These are phyloP conservation scores for Claviceps capensis DNA, from an alignment of 2,329 filamentous ascomycete species.

Conservation along the genomic window DNA sequence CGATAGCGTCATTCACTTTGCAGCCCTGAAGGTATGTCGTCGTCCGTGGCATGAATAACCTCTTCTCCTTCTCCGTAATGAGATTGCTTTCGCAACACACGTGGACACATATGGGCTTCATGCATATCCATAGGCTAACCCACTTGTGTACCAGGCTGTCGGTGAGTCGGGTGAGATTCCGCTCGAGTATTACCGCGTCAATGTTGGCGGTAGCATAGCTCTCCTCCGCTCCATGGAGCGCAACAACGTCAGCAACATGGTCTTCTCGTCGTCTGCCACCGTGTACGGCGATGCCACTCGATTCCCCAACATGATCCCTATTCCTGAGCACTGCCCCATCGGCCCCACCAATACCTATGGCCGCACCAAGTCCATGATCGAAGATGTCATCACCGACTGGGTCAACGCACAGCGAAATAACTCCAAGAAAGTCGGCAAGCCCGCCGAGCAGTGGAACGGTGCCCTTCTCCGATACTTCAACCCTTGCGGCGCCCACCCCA, in stretches of 20 bases:
- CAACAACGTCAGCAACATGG: slow-evolving; percentile 89
- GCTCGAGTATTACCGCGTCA: slow-evolving; percentile 95
- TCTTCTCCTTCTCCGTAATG: neutral
- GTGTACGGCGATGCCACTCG: slow-evolving; percentile 97
- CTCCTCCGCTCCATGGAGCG: slow-evolving; percentile 78
- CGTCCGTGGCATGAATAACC: neutral
- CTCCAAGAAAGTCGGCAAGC: slow-evolving; percentile 64
- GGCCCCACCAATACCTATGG: slow-evolving; percentile 97
- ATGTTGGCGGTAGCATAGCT: slow-evolving; percentile 81
- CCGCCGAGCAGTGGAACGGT: slow-evolving; percentile 75
- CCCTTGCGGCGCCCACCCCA: slow-evolving; percentile 86
- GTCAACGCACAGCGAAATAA: slow-evolving; percentile 78
- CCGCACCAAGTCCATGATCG: slow-evolving; percentile 86
- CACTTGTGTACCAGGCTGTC: slow-evolving; percentile 51
- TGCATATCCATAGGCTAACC: neutral
- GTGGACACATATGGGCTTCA: neutral
- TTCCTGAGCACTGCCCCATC: slow-evolving; percentile 91
- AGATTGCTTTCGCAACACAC: neutral
- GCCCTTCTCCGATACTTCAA: slow-evolving; percentile 96
- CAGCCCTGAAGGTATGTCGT: slow-evolving; percentile 68
- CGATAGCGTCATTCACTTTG: slow-evolving; percentile 97
- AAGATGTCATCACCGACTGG: slow-evolving; percentile 82
- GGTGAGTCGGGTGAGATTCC: slow-evolving; percentile 90
- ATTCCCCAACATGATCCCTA: slow-evolving; percentile 96
- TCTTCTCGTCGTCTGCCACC: slow-evolving; percentile 96